These are phyloP conservation scores for Saccharomyces hybrid DNA, from an alignment of 1,139 yeast genomes.

Conservation along the genomic window DNA sequence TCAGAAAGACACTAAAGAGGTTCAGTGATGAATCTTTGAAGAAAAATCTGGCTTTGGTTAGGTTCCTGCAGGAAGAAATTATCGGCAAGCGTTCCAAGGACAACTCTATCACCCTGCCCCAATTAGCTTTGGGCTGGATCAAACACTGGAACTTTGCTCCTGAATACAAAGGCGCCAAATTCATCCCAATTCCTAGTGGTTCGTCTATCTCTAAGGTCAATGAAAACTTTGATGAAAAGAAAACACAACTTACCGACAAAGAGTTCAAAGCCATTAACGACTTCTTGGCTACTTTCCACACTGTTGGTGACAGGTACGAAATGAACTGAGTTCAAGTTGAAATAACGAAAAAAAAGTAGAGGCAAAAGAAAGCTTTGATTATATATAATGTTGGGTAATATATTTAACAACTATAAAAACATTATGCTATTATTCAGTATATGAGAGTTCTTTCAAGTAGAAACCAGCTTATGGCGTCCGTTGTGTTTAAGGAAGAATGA, in stretches of 20 bases:
- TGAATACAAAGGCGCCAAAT: conserved; percentile 40
- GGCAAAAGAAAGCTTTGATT: neutral
- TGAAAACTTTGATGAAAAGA: conserved; percentile 43
- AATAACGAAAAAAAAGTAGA: neutral
- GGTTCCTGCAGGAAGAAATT: conserved; percentile 36
- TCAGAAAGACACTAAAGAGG: conserved; percentile 47
- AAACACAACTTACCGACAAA: conserved; percentile 40
- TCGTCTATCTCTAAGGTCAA: conserved; percentile 50
- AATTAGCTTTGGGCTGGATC: conserved; percentile 71
- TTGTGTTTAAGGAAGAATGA: neutral
- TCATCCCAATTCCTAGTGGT: conserved; percentile 76
- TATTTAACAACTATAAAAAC: neutral
- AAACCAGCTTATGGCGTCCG: neutral
- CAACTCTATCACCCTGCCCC: conserved; percentile 48
- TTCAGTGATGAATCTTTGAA: conserved; percentile 50
- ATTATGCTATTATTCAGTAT: neutral
- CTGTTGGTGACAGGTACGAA: conserved; percentile 47
- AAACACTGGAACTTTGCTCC: conserved; percentile 34
- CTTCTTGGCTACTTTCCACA: conserved; percentile 35
- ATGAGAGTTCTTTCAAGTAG: neutral
- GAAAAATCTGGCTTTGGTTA: conserved; percentile 43
- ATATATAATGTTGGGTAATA: neutral
- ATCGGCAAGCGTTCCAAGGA: conserved; percentile 40
- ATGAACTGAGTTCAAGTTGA: conserved; percentile 3
- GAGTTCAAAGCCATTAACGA: conserved; percentile 46